These are phyloP conservation scores for Lentinula novae-zelandiae DNA, from an alignment of 1,284 basidiomycete species.

Conservation along the genomic window DNA sequence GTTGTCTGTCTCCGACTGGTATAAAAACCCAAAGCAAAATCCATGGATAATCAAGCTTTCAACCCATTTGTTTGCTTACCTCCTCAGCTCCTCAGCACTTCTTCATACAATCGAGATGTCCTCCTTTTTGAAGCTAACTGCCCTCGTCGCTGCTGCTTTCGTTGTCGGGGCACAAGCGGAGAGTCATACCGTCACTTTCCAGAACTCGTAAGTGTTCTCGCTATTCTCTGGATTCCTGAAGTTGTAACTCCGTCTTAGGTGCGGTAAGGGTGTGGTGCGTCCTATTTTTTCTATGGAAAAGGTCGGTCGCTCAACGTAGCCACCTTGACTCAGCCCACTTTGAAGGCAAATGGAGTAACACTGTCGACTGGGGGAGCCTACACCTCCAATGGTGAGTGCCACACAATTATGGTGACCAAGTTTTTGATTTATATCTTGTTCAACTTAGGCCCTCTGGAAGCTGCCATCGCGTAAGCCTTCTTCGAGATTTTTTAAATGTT, in stretches of 20 bases:
- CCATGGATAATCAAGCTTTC: not conserved
- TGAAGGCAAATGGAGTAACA: conserved; percentile 8
- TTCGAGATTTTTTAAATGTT: not conserved
- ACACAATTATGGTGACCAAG: not conserved
- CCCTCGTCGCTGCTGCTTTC: not conserved
- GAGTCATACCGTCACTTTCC: not conserved
- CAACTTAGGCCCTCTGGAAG: conserved; percentile 2
- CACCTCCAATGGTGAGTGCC: not conserved
- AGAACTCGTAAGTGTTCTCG: not conserved
- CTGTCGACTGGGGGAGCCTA: conserved; percentile 12
- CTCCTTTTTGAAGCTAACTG: not conserved
- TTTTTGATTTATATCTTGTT: not conserved
- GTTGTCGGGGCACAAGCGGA: not conserved
- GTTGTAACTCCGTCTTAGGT: not conserved
- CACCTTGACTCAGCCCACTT: conserved; percentile 3
- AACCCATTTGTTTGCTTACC: not conserved
- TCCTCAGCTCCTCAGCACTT: not conserved
- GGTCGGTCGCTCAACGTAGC: not conserved
- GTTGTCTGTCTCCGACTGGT: not conserved
- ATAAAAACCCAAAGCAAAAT: not conserved
- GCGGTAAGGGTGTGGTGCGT: not conserved
- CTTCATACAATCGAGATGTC: not conserved
- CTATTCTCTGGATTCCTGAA: not conserved
- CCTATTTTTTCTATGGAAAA: too few relatives aligned
- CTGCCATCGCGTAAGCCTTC: conserved; percentile 7